These are phyloP conservation scores for Dendrostoma leiphaemia DNA, from an alignment of 2,329 filamentous ascomycete genomes.

Conservation along the genomic window DNA sequence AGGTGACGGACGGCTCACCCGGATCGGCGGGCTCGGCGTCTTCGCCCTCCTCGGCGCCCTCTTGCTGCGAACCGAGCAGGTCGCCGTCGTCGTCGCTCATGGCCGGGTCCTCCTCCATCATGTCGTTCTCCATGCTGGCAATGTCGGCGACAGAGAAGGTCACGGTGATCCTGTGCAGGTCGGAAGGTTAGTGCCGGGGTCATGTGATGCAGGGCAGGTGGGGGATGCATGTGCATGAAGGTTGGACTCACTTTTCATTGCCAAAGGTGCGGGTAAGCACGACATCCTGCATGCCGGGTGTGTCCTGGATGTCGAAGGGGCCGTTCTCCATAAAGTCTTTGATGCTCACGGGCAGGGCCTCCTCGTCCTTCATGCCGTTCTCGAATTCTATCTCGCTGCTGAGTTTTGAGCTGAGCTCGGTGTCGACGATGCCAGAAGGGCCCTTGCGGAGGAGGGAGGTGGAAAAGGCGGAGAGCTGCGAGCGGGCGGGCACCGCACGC, in stretches of 20 bases:
- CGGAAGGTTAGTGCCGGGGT: constrained; percentile 12
- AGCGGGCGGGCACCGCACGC: constrained; percentile 39
- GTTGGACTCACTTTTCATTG: constrained; percentile 81
- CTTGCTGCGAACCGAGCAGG: constrained; percentile 46
- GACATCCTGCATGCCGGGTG: constrained; percentile 82
- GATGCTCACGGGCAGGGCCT: constrained; percentile 72
- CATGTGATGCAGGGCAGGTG: neutral
- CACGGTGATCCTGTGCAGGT: constrained; percentile 53
- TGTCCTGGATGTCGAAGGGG: constrained; percentile 80
- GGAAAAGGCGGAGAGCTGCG: constrained; percentile 49
- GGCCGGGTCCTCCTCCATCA: constrained; percentile 51
- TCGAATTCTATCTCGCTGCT: constrained; percentile 77
- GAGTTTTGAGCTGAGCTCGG: constrained; percentile 83
- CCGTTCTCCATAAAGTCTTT: constrained; percentile 87
- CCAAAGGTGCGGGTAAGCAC: constrained; percentile 78
- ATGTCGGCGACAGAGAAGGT: constrained; percentile 85
- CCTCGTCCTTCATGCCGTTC: constrained; percentile 71
- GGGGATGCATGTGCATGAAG: neutral
- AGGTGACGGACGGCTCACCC: constrained; percentile 65
- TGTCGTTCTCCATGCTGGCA: constrained; percentile 60
- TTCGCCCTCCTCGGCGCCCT: constrained; percentile 55
- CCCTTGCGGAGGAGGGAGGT: constrained; percentile 43
- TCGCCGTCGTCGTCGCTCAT: constrained; percentile 51
- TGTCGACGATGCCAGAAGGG: constrained; percentile 56
- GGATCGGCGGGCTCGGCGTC: constrained; percentile 45